A percentile compares a stretch with the other conserved stretches of the same genome.
phyloP scores from a whole-genome alignment of 2,329 filamentous ascomycete genomes.

The Verticillium nonalfalfae region DNA sequence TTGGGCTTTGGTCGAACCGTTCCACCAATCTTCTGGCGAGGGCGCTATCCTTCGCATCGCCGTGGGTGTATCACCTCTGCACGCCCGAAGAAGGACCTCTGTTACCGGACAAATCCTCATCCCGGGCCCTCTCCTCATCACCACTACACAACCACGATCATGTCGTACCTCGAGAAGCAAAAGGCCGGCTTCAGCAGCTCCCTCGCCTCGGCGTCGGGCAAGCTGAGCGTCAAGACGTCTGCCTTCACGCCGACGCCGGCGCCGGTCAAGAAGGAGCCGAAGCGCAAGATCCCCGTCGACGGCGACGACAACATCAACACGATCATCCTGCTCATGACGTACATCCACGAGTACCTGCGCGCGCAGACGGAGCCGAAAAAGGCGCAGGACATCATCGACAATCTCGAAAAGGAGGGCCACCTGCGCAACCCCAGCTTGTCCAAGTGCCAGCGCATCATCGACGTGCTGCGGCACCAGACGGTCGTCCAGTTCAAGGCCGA shows the following conservation, averaged over 20 bases:
- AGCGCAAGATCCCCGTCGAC: conserved; percentile 50
- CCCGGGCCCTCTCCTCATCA: neutral
- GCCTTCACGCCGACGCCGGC: conserved; percentile 55
- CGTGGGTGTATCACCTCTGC: neutral
- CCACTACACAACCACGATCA: conserved; percentile 22
- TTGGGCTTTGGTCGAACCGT: no score
- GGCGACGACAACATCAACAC: conserved; percentile 21
- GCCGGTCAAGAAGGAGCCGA: conserved; percentile 46
- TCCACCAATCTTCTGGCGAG: no score
- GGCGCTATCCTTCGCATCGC: no score
- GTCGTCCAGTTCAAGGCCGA: conserved; percentile 52
- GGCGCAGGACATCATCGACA: conserved; percentile 72
- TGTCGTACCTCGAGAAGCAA: conserved; percentile 63
- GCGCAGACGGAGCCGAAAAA: conserved; percentile 61
- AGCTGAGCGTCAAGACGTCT: conserved; percentile 46
- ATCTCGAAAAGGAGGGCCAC: conserved; percentile 65
- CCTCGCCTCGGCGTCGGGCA: conserved; percentile 57
- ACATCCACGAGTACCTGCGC: conserved; percentile 78
- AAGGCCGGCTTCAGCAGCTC: conserved; percentile 56
- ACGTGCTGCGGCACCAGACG: conserved; percentile 60
- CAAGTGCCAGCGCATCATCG: conserved; percentile 49
- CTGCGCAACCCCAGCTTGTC: conserved; percentile 25
- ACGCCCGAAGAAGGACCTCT: neutral
- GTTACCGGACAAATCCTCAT: no score
- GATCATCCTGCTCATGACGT: conserved; percentile 49